Evolutionary conservation across 345 rosid species (phyloP).

Genomic region (Euclidium syriacum): DNA sequence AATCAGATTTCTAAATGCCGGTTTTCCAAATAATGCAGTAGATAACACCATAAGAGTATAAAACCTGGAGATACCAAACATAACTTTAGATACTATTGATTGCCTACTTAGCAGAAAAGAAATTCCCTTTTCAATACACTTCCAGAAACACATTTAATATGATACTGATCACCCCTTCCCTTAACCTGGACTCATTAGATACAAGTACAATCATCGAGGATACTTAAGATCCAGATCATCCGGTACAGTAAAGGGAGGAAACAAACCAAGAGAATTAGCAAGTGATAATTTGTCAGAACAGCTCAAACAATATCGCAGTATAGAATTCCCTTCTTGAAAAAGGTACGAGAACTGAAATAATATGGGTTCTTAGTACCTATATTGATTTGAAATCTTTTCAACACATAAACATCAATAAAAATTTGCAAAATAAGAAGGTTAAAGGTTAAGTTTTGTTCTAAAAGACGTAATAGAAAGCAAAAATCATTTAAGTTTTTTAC

Average conservation of each 20-base stretch:
- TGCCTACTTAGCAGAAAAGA: neutral
- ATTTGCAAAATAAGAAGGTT: neutral
- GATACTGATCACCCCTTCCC: neutral
- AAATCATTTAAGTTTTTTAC: neutral
- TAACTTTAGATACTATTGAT: neutral
- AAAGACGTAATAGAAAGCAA: neutral
- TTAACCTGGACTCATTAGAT: neutral
- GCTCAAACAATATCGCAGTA: neutral
- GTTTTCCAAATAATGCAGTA: conserved; percentile 91
- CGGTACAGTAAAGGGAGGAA: neutral
- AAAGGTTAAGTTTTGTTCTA: neutral
- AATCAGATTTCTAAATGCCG: conserved; percentile 87
- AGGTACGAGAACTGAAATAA: neutral
- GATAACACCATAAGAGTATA: conserved; percentile 99
- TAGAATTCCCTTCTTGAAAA: neutral
- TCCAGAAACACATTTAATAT: conserved; percentile 2
- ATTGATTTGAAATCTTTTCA: neutral
- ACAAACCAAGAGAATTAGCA: neutral
- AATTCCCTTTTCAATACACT: neutral
- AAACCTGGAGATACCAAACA: conserved; percentile 49
- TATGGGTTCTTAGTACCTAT: neutral
- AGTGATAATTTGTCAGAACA: neutral
- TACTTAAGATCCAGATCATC: neutral
- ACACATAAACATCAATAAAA: neutral
- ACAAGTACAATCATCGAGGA: neutral